Evolutionary conservation across 148 eudicot species (phyloP), one percentile per base, ranked within the genome.

Genomic region (Dysphania ambrosioides): DNA sequence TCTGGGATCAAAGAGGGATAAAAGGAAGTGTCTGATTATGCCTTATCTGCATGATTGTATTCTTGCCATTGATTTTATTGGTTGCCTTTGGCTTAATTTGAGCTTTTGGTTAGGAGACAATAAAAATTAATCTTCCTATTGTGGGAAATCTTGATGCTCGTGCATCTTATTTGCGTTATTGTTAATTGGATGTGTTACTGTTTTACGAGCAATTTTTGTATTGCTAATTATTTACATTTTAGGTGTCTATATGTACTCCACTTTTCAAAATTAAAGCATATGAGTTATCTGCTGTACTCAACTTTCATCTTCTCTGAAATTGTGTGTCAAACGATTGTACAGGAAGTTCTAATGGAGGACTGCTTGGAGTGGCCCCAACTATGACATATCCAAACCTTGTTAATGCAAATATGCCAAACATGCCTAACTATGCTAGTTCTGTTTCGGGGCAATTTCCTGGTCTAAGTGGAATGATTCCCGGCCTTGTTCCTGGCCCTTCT

Each of bases 381-480:
- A 61, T 90, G 15, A 55, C 90, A 59, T 92, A 74, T 77, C 92
- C 92, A 0, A 92, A 85, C 86, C 81, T 92, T 80, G 91, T 89
- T 65, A 95, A 95, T 81, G 97, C 90, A 66, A 95, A 91, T 74
- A 95, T 95, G 98, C 98, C 98, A 23, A 95, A 95, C 77, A 95
- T 95, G 98, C 98, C 98, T 65, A 95, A 95, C 81, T 95, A 95
- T 85, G 88, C 97, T n/a, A 96, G 92, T 72, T 95, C 98, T 72
- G 93, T 92, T 29, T 92, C 97, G n/a, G 96, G 96, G 68, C 90
- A 96, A 49, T 86, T 90, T 77, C 88, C 98, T 18, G 98, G 98
- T 59, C 79, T 95, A 71, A 91, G 88, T 78, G 98, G 98, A 71
- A 90, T 92, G 93, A 88, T 95, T 70, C 96, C 97, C 4, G 98